These are phyloP conservation scores for Suillus decipiens DNA, from an alignment of 768 basidiomycete species.

Conservation along the genomic window DNA sequence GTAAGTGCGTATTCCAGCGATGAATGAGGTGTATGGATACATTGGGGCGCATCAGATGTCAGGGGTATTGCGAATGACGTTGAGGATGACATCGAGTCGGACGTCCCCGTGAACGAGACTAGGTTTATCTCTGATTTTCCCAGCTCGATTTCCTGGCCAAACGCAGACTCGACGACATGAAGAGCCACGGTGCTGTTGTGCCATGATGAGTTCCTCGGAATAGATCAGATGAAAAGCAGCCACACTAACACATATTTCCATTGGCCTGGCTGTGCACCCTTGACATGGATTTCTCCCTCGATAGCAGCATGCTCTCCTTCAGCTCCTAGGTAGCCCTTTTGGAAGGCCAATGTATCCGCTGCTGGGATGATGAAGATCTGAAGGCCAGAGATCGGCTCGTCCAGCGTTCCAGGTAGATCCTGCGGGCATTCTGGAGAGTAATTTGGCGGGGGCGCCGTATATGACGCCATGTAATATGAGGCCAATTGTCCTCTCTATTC, in stretches of 20 bases:
- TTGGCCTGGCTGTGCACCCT: conserved; percentile 57
- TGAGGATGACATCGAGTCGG: conserved; percentile 52
- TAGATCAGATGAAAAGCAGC: conserved; percentile 13
- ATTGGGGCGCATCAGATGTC: conserved; percentile 78
- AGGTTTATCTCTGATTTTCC: conserved; percentile 56
- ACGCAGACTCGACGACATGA: conserved; percentile 65
- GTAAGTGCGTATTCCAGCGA: conserved; percentile 70
- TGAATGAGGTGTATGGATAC: conserved; percentile 74
- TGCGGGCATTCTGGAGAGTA: conserved; percentile 54
- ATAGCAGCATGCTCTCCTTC: conserved; percentile 82
- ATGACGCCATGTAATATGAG: conserved; percentile 32
- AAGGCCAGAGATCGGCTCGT: conserved; percentile 34
- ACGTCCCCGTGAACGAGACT: conserved; percentile 43
- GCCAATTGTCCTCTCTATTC: neutral
- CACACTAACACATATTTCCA: conserved; percentile 73
- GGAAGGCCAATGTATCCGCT: conserved; percentile 72
- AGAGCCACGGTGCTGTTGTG: conserved; percentile 59
- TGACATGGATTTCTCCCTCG: conserved; percentile 87
- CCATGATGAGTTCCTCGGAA: conserved; percentile 17
- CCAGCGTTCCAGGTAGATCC: conserved; percentile 21
- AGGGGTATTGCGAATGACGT: conserved; percentile 85
- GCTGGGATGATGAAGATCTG: conserved; percentile 79
- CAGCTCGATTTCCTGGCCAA: conserved; percentile 67
- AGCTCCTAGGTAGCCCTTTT: conserved; percentile 83
- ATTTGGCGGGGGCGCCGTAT: conserved; percentile 55